Percentiles rank a stretch among this genome's conserved stretches.
phyloP scores from a whole-genome alignment of 2,329 filamentous ascomycete genomes.

The Arthrobotrys pseudoclavata region DNA sequence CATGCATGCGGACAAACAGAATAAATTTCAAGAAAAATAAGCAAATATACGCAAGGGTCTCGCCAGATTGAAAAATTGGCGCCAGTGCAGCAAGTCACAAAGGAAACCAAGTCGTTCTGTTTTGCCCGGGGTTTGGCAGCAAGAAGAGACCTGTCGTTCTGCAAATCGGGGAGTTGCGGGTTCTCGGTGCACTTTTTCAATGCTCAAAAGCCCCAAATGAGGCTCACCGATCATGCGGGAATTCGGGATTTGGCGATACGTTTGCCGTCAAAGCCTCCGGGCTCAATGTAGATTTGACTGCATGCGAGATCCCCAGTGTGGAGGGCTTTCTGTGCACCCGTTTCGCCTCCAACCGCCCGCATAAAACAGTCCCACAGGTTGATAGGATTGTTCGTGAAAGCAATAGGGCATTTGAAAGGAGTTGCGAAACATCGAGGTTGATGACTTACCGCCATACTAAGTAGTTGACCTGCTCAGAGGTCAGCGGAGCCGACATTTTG shows the following conservation, averaged over 20 bases:
- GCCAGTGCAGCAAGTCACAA: slow-evolving; percentile 53
- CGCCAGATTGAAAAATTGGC: slow-evolving; percentile 59
- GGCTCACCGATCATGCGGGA: slow-evolving; percentile 53
- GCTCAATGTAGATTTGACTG: slow-evolving; percentile 46
- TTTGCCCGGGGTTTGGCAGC: slow-evolving; percentile 40
- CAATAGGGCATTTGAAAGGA: slow-evolving; percentile 23
- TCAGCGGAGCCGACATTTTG: slow-evolving; percentile 58
- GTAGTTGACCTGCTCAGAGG: slow-evolving; percentile 60
- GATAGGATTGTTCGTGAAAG: slow-evolving; percentile 33
- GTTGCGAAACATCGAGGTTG: slow-evolving; percentile 18
- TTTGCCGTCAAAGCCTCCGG: slow-evolving; percentile 52
- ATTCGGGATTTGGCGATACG: slow-evolving; percentile 55
- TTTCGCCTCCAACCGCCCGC: slow-evolving; percentile 36
- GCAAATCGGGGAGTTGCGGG: slow-evolving; percentile 54
- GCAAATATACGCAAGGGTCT: slow-evolving; percentile 59
- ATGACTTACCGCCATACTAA: slow-evolving; percentile 59
- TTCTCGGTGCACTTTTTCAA: slow-evolving; percentile 47
- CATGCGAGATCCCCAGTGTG: slow-evolving; percentile 31
- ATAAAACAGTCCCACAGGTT: slow-evolving; percentile 37
- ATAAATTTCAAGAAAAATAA: slow-evolving; percentile 61
- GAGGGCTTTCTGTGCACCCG: slow-evolving; percentile 34
- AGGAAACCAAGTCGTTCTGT: slow-evolving; percentile 42
- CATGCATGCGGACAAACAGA: slow-evolving; percentile 60
- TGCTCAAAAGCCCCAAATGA: slow-evolving; percentile 36
- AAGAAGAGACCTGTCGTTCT: slow-evolving; percentile 32